Evolutionary conservation across 768 basidiomycete genomes (phyloP), one percentile per base, ranked within the genome.

Genomic region (Mycena kentingensis): DNA sequence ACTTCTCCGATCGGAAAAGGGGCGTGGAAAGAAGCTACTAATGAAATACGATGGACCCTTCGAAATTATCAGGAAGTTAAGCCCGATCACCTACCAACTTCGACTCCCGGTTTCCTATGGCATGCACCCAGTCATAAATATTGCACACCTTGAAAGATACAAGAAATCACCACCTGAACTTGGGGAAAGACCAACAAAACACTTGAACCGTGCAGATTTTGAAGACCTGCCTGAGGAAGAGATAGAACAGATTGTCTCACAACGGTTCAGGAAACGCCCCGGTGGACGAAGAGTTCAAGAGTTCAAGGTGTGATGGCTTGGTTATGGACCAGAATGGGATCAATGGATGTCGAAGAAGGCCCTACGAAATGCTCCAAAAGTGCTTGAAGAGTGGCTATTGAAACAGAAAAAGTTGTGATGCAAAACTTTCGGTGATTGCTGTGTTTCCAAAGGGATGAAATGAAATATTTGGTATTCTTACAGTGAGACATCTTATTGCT

Each of bases 81-180:
- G 37, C 37, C 36, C 55, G 0, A 51, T 58, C 4, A 58, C 62
- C 8, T 68, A 68, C 46, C 57, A 54, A 3, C 37, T 68, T 1
- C 44, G 63, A 12, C 28, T 68, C 18, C 67, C 66, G 1, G 45
- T 51, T 1, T 54, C 55, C 2, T 60, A 61, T 43, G 31, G 31
- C 8, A 39, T 39, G 8, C 37, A 39, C 18, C 37, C 37, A 8
- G 19, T 39, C 21, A 8, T 39, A 1, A 67, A 65, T 39, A 63
- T 69, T 10, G 54, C 52, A 1, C 67, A 68, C 44, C 56, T 67
- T 2, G 59, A 66, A 36, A 41, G 29, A 6, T 66, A 66, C 39
- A 21, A 41, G 1, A 3, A 15, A 16, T 63, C 60, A 13, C 61
- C 63, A 8, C 11, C n/a, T 24, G 50, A 60, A 22, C 51, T 64